A percentile compares a stretch with the other conserved stretches of the same genome.
phyloP scores from a whole-genome alignment of 2,329 filamentous ascomycete genomes.

The Phyllosticta capitalensis region DNA sequence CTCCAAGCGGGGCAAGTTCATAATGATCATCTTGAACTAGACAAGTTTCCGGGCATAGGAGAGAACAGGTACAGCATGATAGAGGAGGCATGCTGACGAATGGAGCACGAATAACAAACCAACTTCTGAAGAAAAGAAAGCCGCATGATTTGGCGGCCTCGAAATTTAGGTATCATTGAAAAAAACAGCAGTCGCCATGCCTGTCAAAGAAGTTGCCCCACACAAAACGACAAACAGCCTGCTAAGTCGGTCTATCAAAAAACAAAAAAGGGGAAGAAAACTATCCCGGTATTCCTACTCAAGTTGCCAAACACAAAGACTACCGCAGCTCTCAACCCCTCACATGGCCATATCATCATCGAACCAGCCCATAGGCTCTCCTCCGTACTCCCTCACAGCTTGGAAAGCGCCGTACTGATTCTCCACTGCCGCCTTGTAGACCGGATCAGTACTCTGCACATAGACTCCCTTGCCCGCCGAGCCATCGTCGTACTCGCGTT shows the following conservation, averaged over 20 bases:
- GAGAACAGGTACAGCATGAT: neutral
- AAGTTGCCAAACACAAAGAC: neutral
- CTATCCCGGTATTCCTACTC: neutral
- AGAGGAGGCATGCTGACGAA: neutral
- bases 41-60: neutral
- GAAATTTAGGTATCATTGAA: neutral
- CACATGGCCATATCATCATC: conserved; percentile 34
- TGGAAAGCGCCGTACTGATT: conserved; percentile 58
- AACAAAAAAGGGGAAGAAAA: neutral
- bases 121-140: neutral
- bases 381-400: conserved; percentile 43
- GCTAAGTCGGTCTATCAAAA: neutral
- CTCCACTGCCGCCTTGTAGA: conserved; percentile 57
- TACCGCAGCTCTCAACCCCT: neutral
- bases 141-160: neutral
- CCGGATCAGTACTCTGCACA: conserved; percentile 55
- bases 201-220: neutral
- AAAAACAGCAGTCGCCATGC: neutral
- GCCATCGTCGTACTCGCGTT: conserved; percentile 48
- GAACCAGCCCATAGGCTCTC: conserved; percentile 13
- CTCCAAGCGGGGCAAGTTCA: conserved; percentile 1
- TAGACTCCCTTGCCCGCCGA: conserved; percentile 33
- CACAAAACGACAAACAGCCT: neutral
- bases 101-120: neutral
- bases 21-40: conserved; percentile 6